Conservation (phyloP, 768 basidiomycete species). For the Phlebiopsis flavidoalba region DNA sequence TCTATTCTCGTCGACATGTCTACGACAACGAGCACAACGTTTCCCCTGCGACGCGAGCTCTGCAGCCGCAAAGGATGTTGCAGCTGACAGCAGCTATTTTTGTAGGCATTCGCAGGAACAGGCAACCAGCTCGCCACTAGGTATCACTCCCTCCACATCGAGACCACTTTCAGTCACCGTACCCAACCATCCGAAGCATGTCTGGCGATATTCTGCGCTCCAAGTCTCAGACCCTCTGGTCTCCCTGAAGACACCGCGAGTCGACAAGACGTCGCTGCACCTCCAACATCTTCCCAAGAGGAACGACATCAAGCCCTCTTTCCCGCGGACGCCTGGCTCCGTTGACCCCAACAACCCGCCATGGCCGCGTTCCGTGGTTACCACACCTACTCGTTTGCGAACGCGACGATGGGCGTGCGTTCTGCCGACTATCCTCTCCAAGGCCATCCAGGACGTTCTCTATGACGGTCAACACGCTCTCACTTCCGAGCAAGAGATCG, state of each 20-base stretch:
- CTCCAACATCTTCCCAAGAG: constrained; percentile 8
- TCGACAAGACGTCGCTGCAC: constrained; percentile 4
- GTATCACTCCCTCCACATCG: neutral
- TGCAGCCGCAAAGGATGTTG: too few species aligned
- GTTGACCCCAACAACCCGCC: constrained; percentile 81
- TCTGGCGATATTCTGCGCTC: constrained; percentile 1
- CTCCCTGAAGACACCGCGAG: neutral
- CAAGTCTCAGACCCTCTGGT: neutral
- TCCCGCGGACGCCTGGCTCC: constrained; percentile 10
- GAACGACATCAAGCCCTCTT: constrained; percentile 7
- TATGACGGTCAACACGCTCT: constrained; percentile 78
- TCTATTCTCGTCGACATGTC: neutral
- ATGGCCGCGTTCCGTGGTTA: constrained; percentile 77
- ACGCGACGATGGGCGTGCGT: constrained; percentile 95
- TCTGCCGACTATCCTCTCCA: constrained; percentile 93
- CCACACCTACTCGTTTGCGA: constrained; percentile 64
- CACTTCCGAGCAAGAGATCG: constrained; percentile 74
- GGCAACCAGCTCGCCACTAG: neutral
- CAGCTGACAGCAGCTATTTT: neutral
- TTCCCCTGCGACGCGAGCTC: neutral
- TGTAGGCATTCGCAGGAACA: neutral
- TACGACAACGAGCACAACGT: neutral
- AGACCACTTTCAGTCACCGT: neutral
- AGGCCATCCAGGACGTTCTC: constrained; percentile 89
- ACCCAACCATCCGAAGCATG: neutral